These are phyloP conservation scores for Yamadazyma conglobata DNA, from an alignment of 1,139 yeast species.

Conservation along the genomic window DNA sequence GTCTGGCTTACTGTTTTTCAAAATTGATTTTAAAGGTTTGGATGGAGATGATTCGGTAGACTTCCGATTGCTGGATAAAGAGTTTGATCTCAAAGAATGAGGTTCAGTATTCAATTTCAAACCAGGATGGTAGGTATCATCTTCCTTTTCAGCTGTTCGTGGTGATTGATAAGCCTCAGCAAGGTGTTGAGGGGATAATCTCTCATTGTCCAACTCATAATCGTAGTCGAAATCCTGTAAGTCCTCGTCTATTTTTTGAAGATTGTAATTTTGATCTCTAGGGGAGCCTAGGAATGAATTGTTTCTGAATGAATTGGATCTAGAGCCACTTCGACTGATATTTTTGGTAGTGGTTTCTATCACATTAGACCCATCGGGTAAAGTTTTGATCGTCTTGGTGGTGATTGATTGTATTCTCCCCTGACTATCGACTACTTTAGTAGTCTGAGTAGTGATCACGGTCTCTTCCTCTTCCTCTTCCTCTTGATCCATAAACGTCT, in stretches of 20 bases:
- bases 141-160: neutral
- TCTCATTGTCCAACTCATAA: constrained; percentile 28
- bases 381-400: constrained; percentile 37
- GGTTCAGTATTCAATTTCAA: constrained; percentile 10
- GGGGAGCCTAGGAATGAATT: constrained; percentile 21
- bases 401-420: constrained; percentile 45
- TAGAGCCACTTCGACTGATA: constrained; percentile 34
- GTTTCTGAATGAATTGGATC: constrained; percentile 30
- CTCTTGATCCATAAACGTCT: constrained; percentile 9
- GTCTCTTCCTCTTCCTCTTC: constrained; percentile 21
- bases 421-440: constrained; percentile 40
- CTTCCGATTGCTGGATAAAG: constrained; percentile 6
- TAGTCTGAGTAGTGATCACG: constrained; percentile 40
- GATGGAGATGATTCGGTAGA: constrained; percentile 12
- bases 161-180: neutral
- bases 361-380: constrained; percentile 45
- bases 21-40: constrained; percentile 35
- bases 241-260: constrained; percentile 44
- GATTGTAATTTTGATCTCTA: constrained; percentile 20
- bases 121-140: neutral
- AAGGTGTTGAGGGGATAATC: neutral
- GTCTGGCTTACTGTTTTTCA: constrained; percentile 25
- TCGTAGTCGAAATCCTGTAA: constrained; percentile 44
- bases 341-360: constrained; percentile 46
- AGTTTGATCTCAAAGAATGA: constrained; percentile 7